Evolutionary conservation across 1,284 basidiomycete species (phyloP), one percentile per base, ranked within the genome.

Genomic region (Exsudoporus floridanus): DNA sequence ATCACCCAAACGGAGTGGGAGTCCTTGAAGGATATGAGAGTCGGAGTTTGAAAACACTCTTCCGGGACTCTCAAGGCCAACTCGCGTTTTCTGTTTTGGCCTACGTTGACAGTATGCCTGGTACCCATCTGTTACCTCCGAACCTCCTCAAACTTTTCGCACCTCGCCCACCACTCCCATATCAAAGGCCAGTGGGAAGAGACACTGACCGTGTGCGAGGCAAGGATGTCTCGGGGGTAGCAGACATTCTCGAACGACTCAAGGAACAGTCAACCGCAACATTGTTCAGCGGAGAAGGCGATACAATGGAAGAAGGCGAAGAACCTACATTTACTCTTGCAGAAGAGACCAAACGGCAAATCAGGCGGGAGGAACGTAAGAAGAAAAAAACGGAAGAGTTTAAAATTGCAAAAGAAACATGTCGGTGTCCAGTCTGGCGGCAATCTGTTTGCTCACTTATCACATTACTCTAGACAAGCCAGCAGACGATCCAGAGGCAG

Each of bases 71-170:
- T n/a, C 33, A 40, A 25, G 35, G 41, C 28, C 44, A 36, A 25
- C 41, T 34, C 45, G 8, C 36, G 16, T 28, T 21, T 43, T 65
- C 54, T 48, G 39, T 49, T 54, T 51, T 46, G 19, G 53, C n/a
- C 37, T 21, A 41, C 30, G 42, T 47, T 33, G 50, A 56, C 63
- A 63, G 59, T 38, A 90, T 90, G 87, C 88, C 87, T 28, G 87
- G 88, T 43, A 94, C 92, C 8, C 88, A 94, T 73, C 79, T 95
- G 36, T 81, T 98, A 39, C 94, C 94, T 7, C 92, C 93, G 9
- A 96, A 97, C 72, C 83, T 98, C 46, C 83, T 97, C 70, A 92
- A 94, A 71, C 87, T 98, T 60, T 98, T 98, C 69, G 89, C 93
- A 0, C 94, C 94, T 14, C 85, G 94, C 16, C 91, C 94, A 2